Percentiles rank a stretch among this genome's conserved stretches.
phyloP scores from a whole-genome alignment of 371 early-diverging fungal species.

The Thermomucor indicae-seudaticae region DNA sequence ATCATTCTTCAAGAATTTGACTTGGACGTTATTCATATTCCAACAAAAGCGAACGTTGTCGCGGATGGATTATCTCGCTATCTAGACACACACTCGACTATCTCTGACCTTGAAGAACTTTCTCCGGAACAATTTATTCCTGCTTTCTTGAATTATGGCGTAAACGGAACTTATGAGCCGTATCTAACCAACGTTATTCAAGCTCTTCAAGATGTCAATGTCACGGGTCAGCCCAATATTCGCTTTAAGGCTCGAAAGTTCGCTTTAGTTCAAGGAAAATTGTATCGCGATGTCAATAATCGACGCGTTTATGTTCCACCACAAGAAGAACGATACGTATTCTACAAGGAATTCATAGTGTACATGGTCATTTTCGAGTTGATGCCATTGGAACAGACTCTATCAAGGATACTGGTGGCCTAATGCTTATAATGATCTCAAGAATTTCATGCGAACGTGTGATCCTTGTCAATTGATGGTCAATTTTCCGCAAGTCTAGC shows the following conservation, averaged over 20 bases:
- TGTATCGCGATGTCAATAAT: background rate
- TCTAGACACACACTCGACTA: background rate
- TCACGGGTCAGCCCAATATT: background rate
- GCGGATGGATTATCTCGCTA: slow-evolving; percentile 10
- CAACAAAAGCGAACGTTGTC: slow-evolving; percentile 3
- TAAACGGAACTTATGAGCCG: background rate
- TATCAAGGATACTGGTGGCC: background rate
- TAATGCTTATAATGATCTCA: background rate
- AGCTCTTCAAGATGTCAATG: background rate
- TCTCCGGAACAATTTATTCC: background rate
- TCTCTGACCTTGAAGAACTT: background rate
- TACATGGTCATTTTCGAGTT: slow-evolving; percentile 8
- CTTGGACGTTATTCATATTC: slow-evolving; percentile 3
- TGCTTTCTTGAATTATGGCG: background rate
- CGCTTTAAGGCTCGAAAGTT: background rate
- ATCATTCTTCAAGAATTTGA: slow-evolving; percentile 6
- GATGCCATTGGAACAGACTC: background rate
- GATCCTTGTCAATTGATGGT: background rate
- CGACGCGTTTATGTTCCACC: slow-evolving; percentile 1
- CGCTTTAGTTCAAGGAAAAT: background rate
- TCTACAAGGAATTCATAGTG: slow-evolving; percentile 4
- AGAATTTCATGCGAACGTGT: background rate
- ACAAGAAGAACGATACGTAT: background rate
- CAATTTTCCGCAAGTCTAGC: background rate
- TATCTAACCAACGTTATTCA: background rate